Percentiles rank a stretch among this genome's conserved stretches.
Conservation (phyloP, 495 filamentous ascomycete genomes). For the Penicillium odoratum region DNA sequence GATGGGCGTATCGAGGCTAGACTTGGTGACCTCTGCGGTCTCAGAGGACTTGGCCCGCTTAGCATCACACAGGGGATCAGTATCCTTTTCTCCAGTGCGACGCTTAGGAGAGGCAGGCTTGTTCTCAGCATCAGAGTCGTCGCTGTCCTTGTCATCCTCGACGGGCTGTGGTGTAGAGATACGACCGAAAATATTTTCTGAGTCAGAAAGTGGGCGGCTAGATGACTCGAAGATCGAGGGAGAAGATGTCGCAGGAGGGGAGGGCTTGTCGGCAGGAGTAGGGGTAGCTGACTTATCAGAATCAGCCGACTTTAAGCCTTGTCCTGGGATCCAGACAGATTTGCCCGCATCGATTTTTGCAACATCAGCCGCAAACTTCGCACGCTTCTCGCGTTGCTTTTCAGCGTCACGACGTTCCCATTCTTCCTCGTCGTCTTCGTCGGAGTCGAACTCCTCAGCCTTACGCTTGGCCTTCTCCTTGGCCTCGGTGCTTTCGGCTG, state of each 20-base stretch:
- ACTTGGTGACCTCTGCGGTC: constrained; percentile 26
- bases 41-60: constrained; percentile 24
- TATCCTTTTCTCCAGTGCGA: constrained; percentile 19
- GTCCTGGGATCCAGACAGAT: constrained; percentile 41
- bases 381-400: constrained; percentile 44
- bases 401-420: constrained; percentile 50
- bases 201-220: constrained; percentile 27
- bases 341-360: constrained; percentile 24
- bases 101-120: constrained; percentile 22
- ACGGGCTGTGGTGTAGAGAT: constrained; percentile 48
- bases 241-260: constrained; percentile 12
- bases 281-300: constrained; percentile 9
- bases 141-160: constrained; percentile 28
- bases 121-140: constrained; percentile 29
- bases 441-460: constrained; percentile 56
- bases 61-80: constrained; percentile 23
- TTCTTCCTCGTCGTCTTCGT: constrained; percentile 53
- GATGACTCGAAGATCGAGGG: constrained; percentile 26
- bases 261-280: constrained; percentile 4
- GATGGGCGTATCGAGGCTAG: constrained; percentile 19
- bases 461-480: constrained; percentile 54
- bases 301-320: constrained; percentile 43
- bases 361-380: constrained; percentile 31
- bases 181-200: constrained; percentile 63
- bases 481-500: constrained; percentile 32